Base-by-base conservation (phyloP, 306 rosid species). In the Vigna trinervia region DNA sequence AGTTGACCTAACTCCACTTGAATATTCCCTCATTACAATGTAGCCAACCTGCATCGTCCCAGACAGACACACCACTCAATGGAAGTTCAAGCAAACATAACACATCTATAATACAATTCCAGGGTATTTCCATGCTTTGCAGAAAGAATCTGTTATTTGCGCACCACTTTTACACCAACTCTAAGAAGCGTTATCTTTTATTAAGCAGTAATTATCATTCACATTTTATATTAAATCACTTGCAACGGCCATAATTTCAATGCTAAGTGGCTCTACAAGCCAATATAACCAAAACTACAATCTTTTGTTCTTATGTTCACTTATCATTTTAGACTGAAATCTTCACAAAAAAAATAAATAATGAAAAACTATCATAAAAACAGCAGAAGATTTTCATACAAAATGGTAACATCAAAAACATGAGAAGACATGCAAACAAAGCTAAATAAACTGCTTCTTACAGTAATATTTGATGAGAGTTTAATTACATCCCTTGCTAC, bases 401-500 rank as follows among this genome's bases (percentile, higher is more conserved):
- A 13, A 50, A 19, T 46, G 71, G 54, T 51, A 54, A 17, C 63
- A 63, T 38, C 43, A 48, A 61, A 30, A 61, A 72, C 23, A 78
- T 23, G 32, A 63, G 48, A 72, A 63, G 32, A 13, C 48, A n/a
- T 65, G 71, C 20, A 41, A 68, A 84, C 12, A 59, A 47, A 71
- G 69, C 69, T 12, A 34, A 56, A 38, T 71, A 19, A 39, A 20
- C 51, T 66, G 63, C 69, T 69, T 32, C 78, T 87, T 81, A 94
- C 97, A 71, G 72, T 77, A 65, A 85, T 74, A 76, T 94, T 86
- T 63, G 93, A 69, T 32, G 98, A 86, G 50, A 87, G 80, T 78
- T 81, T 85, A 82, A 94, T 90, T n/a, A 90, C 86, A 51, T 91
- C 98, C 82, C 97, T 91, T 6, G 80, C 96, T 78, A 94, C 76